Conservation (phyloP, 169 alveolate species). For the Ichthyophthirius multifiliis region DNA sequence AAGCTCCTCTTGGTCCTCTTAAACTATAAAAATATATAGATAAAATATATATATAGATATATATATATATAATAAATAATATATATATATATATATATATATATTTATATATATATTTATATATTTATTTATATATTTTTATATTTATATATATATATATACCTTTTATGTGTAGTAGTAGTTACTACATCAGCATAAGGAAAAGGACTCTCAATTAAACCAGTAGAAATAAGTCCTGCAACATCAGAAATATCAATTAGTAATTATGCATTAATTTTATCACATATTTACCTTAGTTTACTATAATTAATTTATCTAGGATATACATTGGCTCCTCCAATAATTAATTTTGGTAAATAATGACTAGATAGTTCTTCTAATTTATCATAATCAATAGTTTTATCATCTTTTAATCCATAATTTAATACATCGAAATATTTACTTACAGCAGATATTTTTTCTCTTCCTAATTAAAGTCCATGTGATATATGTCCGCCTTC, state of each 20-base stretch:
- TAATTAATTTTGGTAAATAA: slow-evolving; percentile 55
- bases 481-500: slow-evolving; percentile 70
- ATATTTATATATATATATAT: background rate
- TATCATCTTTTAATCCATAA: slow-evolving; percentile 30
- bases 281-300: slow-evolving; percentile 91
- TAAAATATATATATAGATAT: slow-evolving; percentile 38
- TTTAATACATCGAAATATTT: slow-evolving; percentile 42
- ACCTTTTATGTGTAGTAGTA: slow-evolving; percentile 92
- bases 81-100: slow-evolving; percentile 26
- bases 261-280: slow-evolving; percentile 93
- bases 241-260: slow-evolving; percentile 97
- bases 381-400: slow-evolving; percentile 53
- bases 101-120: background rate
- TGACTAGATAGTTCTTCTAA: slow-evolving; percentile 34
- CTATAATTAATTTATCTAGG: slow-evolving; percentile 83
- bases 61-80: slow-evolving; percentile 46
- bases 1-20: slow-evolving; percentile 96
- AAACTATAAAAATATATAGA: slow-evolving; percentile 58
- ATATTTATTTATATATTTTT: background rate
- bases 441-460: slow-evolving; percentile 47
- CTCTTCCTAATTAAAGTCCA: slow-evolving; percentile 46
- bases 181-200: slow-evolving; percentile 94
- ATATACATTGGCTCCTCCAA: slow-evolving; percentile 57
- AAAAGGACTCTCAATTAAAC: slow-evolving; percentile 67
- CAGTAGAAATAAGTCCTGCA: slow-evolving; percentile 94